Base-by-base conservation (phyloP, 331 rosid species). In the Malus hybrid region DNA sequence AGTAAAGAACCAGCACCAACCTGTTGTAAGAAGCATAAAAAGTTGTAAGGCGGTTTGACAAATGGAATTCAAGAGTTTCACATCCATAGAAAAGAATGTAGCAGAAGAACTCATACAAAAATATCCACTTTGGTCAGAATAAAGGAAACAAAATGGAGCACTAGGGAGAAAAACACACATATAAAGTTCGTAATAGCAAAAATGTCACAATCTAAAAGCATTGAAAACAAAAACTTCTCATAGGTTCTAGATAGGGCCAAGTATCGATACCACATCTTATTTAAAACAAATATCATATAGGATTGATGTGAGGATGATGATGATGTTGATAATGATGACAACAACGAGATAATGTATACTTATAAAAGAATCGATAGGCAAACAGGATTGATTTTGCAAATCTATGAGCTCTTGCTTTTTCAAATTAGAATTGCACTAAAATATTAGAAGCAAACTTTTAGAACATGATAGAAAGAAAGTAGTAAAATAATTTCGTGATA, bases 1-100 rank as follows among this genome's bases (percentile, higher is more conserved):
- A 95, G 88, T 75, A 90, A 85, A 74, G 99, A 89, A 76, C 99
- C 99, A 27, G 74, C 84, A 71, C 99, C 97, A 87, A 95, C 97
- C 99, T 95, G 88, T 81, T 75, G 72, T 29, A 55, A 59, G 83
- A 74, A 73, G 76, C 16, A 65, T 65, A 81, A 76, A 73, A 9
- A 75, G 75, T 50, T 62, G 48, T 77, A 36, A 70, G 71, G 39
- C 33, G 11, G 24, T 64, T 79, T 39, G 20, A 29, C 44, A 55
- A 70, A 34, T 22, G 55, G 56, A 72, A 59, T 36, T 33, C 52
- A 18, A 55, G 52, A 32, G 24, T 71, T 56, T 39, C 32, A 71
- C 29, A 18, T 16, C 75, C 65, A 56, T 32, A 55, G 12, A 71
- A 71, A 55, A 16, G 65, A 55, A 71, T 54, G 32, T 19, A 70